phyloP scores from a whole-genome alignment of 164 flowering plant genomes.

The Litsea cubeba region DNA sequence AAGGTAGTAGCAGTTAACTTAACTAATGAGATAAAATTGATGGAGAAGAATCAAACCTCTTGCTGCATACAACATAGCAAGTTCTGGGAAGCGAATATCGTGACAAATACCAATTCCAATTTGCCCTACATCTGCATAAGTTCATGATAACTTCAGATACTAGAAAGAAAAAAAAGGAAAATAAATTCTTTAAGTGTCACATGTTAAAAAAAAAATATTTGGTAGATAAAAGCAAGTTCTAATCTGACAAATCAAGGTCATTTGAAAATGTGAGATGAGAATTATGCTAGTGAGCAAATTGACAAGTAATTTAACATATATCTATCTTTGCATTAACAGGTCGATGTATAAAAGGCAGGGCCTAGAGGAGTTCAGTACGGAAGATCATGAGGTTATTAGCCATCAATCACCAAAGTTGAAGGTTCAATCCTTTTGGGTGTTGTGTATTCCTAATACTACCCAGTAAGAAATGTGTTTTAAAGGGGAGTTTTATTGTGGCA shows the following conservation, averaged over 20 bases:
- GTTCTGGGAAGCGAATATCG: constrained; percentile 42
- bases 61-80: constrained; percentile 31
- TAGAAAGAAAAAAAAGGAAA: constrained; percentile 5
- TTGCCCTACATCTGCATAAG: constrained; percentile 34
- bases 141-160: neutral
- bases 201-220: neutral
- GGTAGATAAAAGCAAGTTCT: neutral
- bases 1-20: neutral
- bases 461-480: neutral
- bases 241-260: neutral
- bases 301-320: neutral
- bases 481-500: too few species aligned
- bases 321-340: neutral
- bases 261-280: neutral
- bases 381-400: neutral
- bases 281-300: neutral
- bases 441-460: neutral
- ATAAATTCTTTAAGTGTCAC: neutral
- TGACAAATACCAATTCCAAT: constrained; percentile 49
- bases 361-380: neutral
- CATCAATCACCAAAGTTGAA: neutral
- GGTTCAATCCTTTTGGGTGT: neutral
- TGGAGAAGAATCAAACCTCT: constrained; percentile 24
- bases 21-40: neutral
- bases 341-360: neutral